A percentile compares a stretch with the other conserved stretches of the same genome.
These are phyloP conservation scores for Aspergillus phoenicis DNA, from an alignment of 2,329 filamentous ascomycete genomes.

Conservation along the genomic window DNA sequence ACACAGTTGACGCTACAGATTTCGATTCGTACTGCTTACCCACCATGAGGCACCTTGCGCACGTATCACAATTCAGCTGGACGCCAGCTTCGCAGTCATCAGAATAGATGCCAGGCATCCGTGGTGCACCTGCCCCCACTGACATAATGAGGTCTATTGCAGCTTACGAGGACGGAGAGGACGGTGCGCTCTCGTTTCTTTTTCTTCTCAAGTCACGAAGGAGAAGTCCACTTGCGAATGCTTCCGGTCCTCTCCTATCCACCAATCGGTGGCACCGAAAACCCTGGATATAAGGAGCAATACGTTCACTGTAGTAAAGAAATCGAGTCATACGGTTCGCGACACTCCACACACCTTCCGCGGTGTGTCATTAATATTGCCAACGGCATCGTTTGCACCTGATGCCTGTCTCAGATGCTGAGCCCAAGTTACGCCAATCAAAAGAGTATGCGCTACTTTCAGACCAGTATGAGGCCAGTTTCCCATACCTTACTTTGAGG, in stretches of 20 bases:
- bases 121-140: background rate
- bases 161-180: background rate
- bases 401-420: background rate
- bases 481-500: background rate
- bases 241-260: background rate
- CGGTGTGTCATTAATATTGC: background rate
- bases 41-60: background rate
- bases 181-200: background rate
- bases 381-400: no score
- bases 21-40: background rate
- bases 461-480: no score
- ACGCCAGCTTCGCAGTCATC: background rate
- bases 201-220: background rate
- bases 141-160: background rate
- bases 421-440: no score
- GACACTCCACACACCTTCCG: background rate
- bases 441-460: no score
- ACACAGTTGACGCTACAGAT: background rate
- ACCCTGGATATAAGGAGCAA: background rate
- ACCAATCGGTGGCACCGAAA: background rate
- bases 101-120: background rate
- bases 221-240: background rate
- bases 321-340: background rate
- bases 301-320: background rate
- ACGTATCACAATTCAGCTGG: background rate